Percentiles rank a stretch among this genome's conserved stretches.
Evolutionary conservation across 2,329 filamentous ascomycete species (phyloP).

Genomic region (Nannizzia gypsea): DNA sequence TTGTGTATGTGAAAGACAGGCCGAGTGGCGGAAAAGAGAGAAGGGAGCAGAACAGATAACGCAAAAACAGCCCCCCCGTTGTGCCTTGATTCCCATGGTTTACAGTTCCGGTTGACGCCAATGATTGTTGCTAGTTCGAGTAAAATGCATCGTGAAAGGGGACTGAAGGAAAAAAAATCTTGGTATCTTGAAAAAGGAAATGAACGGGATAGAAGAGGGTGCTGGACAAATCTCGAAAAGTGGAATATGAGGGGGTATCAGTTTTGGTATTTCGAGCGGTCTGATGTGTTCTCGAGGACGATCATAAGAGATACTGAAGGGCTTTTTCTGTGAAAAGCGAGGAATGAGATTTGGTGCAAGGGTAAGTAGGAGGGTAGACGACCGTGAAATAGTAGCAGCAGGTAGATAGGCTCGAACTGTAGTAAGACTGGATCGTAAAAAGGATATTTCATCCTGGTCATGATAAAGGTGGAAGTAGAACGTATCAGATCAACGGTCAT

Average conservation of each 20-base stretch:
- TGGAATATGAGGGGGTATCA: background rate
- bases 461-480: background rate
- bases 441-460: background rate
- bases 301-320: background rate
- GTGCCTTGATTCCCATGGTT: background rate
- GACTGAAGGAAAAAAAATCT: background rate
- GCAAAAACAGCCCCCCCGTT: background rate
- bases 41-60: background rate
- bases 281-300: background rate
- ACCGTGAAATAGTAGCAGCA: background rate
- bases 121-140: background rate
- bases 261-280: background rate
- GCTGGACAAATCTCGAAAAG: background rate
- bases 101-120: slow-evolving; percentile 1
- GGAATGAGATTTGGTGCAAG: background rate
- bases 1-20: background rate
- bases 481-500: slow-evolving; percentile 1
- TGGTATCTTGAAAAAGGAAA: slow-evolving; percentile 1
- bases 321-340: background rate
- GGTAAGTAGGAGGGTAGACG: background rate
- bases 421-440: background rate
- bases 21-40: background rate
- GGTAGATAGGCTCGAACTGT: background rate
- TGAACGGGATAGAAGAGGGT: background rate
- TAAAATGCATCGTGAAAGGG: background rate